Evolutionary conservation across 1,284 basidiomycete genomes (phyloP).

Genomic region (Heterobasidion occidentale): DNA sequence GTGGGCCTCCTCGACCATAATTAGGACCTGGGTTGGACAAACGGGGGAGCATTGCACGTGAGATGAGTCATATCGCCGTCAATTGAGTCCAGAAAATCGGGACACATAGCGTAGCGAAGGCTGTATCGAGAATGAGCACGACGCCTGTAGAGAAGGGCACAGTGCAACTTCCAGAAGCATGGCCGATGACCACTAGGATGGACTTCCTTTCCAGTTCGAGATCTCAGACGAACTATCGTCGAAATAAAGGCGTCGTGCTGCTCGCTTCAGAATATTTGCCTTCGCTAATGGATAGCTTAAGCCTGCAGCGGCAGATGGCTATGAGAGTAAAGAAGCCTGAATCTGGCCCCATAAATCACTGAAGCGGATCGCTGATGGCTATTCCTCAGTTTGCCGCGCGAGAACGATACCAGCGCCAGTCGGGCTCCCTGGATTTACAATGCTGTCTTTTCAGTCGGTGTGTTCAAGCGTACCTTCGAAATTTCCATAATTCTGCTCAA

Average conservation of each 20-base stretch:
- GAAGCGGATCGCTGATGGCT: background rate
- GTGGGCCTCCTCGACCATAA: slow-evolving; percentile 42
- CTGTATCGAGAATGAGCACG: slow-evolving; percentile 26
- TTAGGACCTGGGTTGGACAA: slow-evolving; percentile 47
- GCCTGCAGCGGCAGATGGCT: background rate
- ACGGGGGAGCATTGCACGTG: slow-evolving; percentile 36
- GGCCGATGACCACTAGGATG: background rate
- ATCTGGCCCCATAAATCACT: background rate
- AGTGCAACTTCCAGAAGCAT: background rate
- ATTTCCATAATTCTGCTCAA: slow-evolving; percentile 50
- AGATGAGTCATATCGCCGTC: slow-evolving; percentile 36
- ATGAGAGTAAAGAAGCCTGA: background rate
- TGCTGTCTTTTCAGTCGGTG: slow-evolving; percentile 2
- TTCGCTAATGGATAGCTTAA: slow-evolving; percentile 4
- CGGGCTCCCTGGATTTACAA: background rate
- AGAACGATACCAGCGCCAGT: background rate
- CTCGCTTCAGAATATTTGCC: background rate
- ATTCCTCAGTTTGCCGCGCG: background rate
- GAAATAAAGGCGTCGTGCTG: background rate
- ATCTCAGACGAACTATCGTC: background rate
- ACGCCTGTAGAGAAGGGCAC: slow-evolving; percentile 4
- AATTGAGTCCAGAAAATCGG: slow-evolving; percentile 28
- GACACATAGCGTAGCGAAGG: slow-evolving; percentile 19
- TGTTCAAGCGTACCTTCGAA: slow-evolving; percentile 75
- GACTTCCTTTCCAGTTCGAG: background rate